Evolutionary conservation across 1,284 basidiomycete genomes (phyloP), one percentile per base, ranked within the genome.

Genomic region (Microbotryum scabiosae): DNA sequence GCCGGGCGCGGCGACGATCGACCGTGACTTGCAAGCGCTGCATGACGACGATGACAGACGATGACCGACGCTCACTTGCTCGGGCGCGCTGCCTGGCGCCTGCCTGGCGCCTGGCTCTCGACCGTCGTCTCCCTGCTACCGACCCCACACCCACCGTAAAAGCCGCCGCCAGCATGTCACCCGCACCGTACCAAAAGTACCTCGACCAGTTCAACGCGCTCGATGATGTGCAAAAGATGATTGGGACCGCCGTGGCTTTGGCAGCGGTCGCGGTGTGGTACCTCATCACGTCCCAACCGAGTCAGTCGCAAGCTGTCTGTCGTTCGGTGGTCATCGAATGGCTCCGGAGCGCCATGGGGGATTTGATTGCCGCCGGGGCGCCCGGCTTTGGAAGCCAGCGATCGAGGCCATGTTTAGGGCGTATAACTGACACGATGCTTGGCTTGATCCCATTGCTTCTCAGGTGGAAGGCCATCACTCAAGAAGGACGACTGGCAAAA

Each of bases 401-500:
- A 28, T 26, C 30, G 28, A 26, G 46, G 26, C 18, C 28, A 28
- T 25, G 32, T 20, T 25, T 7, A 41, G 23, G 25, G 30, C 18
- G n/a, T 36, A 28, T 25, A 21, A 32, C 23, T n/a, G 12, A 16
- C 28, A 47, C 51, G 26, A 20, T 21, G n/a, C 28, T 51, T 57
- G 18, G 16, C 10, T 10, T 41, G 1, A n/a, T 51, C 23, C 20
- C 54, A 68, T 60, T 58, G 26, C 36, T 41, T 41, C 14, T 41
- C 36, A 41, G 36, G 36, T 18, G 36, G 36, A 5, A 76, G 76
- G 66, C 85, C 86, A 45, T 83, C 85, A 25, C 80, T 96, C 61
- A 81, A 88, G 75, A 82, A 88, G 4, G 80, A 80, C 61, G 78
- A 79, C 60, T 98, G 89, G 86, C 82, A 88, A 73, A 79, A 86